Evolutionary conservation across 768 basidiomycete species (phyloP).

Genomic region (Trametes coccinea): DNA sequence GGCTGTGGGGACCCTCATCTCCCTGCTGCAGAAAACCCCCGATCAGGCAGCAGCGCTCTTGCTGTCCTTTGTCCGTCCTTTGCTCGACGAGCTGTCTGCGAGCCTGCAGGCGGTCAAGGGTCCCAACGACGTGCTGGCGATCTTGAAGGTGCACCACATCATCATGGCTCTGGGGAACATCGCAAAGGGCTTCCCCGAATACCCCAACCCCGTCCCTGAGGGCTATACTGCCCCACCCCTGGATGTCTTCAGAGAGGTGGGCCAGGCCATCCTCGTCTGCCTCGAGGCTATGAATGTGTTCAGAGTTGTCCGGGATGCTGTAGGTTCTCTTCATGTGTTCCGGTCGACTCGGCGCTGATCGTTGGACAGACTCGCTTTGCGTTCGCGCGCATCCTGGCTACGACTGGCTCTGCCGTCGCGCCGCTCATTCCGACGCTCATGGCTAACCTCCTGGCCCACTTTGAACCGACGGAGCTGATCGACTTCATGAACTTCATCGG

Average conservation of each 20-base stretch:
- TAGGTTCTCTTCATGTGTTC: slow-evolving; percentile 41
- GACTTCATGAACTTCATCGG: slow-evolving; percentile 97
- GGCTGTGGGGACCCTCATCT: slow-evolving; percentile 81
- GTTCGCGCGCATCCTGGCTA: slow-evolving; percentile 89
- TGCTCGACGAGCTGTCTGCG: slow-evolving; percentile 72
- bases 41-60: slow-evolving; percentile 69
- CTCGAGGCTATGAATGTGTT: slow-evolving; percentile 86
- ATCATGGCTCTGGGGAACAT: slow-evolving; percentile 94
- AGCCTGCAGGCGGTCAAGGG: slow-evolving; percentile 55
- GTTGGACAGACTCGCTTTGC: slow-evolving; percentile 78
- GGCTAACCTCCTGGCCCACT: slow-evolving; percentile 85
- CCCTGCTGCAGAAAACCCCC: slow-evolving; percentile 64
- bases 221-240: slow-evolving; percentile 71
- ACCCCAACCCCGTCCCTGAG: slow-evolving; percentile 66
- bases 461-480: slow-evolving; percentile 87
- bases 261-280: slow-evolving; percentile 83
- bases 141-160: slow-evolving; percentile 87
- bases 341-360: background rate
- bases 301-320: slow-evolving; percentile 89
- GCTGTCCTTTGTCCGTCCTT: slow-evolving; percentile 77
- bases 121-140: slow-evolving; percentile 67
- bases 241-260: slow-evolving; percentile 80
- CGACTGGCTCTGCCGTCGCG: slow-evolving; percentile 83
- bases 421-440: slow-evolving; percentile 88
- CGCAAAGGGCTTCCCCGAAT: slow-evolving; percentile 95